Base-by-base conservation (phyloP, 768 basidiomycete species). In the Lentinula sp. region DNA sequence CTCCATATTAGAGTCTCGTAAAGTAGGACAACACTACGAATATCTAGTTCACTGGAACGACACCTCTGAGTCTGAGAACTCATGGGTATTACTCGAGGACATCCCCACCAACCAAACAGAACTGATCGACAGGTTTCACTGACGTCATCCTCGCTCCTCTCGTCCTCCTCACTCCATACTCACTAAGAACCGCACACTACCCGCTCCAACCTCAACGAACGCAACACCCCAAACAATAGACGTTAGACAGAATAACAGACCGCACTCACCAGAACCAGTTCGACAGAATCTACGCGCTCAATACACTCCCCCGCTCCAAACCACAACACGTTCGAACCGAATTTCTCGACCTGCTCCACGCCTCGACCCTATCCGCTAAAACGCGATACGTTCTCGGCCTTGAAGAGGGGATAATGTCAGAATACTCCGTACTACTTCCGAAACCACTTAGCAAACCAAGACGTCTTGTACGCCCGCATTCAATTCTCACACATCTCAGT, bases 251-350 rank as follows among this genome's bases (percentile, higher is more conserved):
- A 21, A 21, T 21, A 21, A 21, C 21, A 21, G 21, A 21, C 21
- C 21, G 21, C 21, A 21, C 21, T 21, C 21, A 21, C 21, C 21
- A 21, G 21, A 21, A 21, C 21, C 21, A 21, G 21, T 21, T 21
- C 21, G 21, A 21, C 21, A 21, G 1, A 21, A 21, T 21, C 21
- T 21, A 21, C 21, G 21, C 1, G 21, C 21, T 21, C 21, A 21
- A 21, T 21, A 21, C 21, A 21, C 21, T 21, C 21, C 21, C 21
- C 35, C 35, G 35, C 35, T 37, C 2, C 58, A 60, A 31, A 66
- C 61, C 1, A 62, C 59, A 37, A 64, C 64, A 15, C 48, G 21
- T 39, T 42, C 48, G n/a, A 55, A 64, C 56, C n/a, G 61, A 10
- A 43, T 66, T 5, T 66, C 54, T 3, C 3, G 18, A 3, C 64